These are phyloP conservation scores for Aspergillus cavernicola DNA, from an alignment of 495 filamentous ascomycete species.

Conservation along the genomic window DNA sequence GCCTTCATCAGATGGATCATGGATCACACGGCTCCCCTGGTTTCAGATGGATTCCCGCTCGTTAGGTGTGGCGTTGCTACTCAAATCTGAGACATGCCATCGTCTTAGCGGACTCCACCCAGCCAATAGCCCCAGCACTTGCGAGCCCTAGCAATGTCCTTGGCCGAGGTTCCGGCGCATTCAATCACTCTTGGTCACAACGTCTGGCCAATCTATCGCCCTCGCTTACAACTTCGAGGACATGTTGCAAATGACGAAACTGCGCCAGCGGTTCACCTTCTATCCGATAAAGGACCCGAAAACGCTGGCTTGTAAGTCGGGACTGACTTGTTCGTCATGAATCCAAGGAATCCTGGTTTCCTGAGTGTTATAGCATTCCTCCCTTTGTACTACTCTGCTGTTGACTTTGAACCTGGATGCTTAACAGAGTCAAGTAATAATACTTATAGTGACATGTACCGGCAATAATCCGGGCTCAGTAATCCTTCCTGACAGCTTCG, in stretches of 20 bases:
- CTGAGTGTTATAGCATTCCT: neutral
- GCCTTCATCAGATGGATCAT: neutral
- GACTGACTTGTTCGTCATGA: neutral
- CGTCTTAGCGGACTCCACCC: constrained; percentile 12
- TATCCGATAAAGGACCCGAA: neutral
- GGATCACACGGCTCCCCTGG: constrained; percentile 5
- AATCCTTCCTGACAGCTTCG: constrained; percentile 9
- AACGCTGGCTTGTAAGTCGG: neutral
- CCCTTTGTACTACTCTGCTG: neutral
- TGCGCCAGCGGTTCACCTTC: neutral
- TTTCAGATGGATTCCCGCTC: constrained; percentile 19
- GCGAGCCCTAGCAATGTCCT: neutral
- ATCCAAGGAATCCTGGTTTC: neutral
- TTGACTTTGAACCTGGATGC: neutral
- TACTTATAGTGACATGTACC: neutral
- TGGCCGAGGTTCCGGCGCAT: constrained; percentile 5
- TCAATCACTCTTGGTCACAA: constrained; percentile 17
- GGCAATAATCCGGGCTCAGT: too few species aligned
- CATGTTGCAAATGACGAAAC: constrained; percentile 6
- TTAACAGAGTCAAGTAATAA: neutral
- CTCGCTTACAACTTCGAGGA: constrained; percentile 5
- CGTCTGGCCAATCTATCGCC: constrained; percentile 17
- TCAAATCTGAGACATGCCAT: constrained; percentile 25
- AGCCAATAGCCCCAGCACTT: constrained; percentile 5
- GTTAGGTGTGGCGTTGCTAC: constrained; percentile 7